These are phyloP conservation scores for Vachellia collinsii DNA, from an alignment of 306 rosid genomes.

Conservation along the genomic window DNA sequence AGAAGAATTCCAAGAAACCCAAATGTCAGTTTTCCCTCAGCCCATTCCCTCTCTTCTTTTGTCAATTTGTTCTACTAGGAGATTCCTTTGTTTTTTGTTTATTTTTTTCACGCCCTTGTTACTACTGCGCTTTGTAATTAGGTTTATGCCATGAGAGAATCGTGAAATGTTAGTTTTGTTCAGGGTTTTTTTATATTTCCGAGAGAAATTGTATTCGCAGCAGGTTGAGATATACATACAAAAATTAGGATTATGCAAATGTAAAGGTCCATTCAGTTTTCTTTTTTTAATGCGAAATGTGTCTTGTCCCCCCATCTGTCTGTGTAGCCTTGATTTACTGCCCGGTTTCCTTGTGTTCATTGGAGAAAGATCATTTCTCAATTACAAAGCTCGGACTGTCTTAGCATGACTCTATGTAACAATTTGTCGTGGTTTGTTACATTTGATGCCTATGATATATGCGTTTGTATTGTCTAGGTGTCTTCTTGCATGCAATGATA, in stretches of 20 bases:
- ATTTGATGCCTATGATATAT: conserved; percentile 7
- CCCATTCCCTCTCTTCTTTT: neutral
- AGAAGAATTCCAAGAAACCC: conserved; percentile 45
- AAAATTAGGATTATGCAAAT: conserved; percentile 7
- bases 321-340: neutral
- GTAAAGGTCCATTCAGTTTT: neutral
- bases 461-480: neutral
- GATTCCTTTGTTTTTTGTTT: neutral
- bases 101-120: neutral
- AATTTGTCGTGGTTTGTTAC: neutral
- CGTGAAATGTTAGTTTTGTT: neutral
- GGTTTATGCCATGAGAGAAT: neutral
- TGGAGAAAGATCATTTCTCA: neutral
- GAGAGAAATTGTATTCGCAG: neutral
- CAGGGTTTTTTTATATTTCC: neutral
- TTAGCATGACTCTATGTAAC: neutral
- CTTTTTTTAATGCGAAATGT: neutral
- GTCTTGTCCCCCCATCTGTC: neutral
- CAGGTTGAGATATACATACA: neutral
- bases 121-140: neutral
- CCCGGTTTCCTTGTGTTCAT: conserved; percentile 1
- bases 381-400: conserved; percentile 3
- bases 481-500: conserved; percentile 10
- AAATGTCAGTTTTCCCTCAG: conserved; percentile 35
- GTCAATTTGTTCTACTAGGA: neutral